Conservation (phyloP, 1,139 yeast species). For the Hyphopichia buzzinii region DNA sequence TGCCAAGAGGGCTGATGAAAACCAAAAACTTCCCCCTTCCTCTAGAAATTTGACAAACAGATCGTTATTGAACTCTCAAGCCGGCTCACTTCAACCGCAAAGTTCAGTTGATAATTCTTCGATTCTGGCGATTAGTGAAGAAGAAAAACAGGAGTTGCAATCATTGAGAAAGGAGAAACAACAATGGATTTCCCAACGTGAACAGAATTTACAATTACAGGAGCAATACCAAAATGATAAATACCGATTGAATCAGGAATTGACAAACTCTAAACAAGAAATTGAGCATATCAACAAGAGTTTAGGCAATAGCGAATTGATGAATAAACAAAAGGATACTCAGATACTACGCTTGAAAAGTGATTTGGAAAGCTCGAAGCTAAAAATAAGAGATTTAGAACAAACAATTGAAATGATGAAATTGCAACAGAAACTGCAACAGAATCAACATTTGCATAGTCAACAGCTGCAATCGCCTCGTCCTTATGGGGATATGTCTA, state of each 20-base stretch:
- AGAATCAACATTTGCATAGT: conserved; percentile 8
- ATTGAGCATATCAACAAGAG: conserved; percentile 40
- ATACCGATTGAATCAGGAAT: conserved; percentile 42
- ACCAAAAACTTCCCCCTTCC: conserved; percentile 25
- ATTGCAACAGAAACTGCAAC: conserved; percentile 24
- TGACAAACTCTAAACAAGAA: conserved; percentile 13
- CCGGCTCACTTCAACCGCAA: conserved; percentile 1
- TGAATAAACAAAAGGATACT: conserved; percentile 63
- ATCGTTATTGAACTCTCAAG: conserved; percentile 24
- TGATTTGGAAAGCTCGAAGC: conserved; percentile 56
- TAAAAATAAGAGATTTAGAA: conserved; percentile 51
- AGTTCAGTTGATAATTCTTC: conserved; percentile 7
- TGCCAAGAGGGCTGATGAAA: conserved; percentile 41
- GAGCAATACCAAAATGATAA: conserved; percentile 46
- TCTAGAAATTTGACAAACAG: conserved; percentile 41
- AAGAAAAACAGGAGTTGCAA: conserved; percentile 49
- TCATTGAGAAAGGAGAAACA: conserved; percentile 51
- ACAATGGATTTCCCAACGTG: conserved; percentile 48
- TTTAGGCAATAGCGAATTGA: conserved; percentile 49
- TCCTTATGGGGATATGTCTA: neutral
- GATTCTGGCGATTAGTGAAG: conserved; percentile 10
- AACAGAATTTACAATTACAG: conserved; percentile 34
- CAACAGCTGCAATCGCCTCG: conserved; percentile 6
- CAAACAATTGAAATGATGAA: conserved; percentile 48
- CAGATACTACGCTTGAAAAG: conserved; percentile 58